A percentile compares a stretch with the other conserved stretches of the same genome.
phyloP scores from a whole-genome alignment of 1,139 yeast species.

The Pichia sp. region DNA sequence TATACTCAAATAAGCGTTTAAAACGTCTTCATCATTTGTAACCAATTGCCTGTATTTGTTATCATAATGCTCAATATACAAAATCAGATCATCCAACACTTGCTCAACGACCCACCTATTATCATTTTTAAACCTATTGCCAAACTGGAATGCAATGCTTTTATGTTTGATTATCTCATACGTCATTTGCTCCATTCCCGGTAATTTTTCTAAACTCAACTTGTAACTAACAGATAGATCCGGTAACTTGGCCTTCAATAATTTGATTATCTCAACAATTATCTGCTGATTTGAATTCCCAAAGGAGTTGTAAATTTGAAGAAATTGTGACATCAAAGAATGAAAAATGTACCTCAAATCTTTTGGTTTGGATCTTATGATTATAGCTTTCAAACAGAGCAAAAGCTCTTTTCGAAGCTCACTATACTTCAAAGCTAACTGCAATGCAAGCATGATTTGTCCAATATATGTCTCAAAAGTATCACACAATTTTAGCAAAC shows the following conservation, averaged over 20 bases:
- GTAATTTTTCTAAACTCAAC: conserved; percentile 4
- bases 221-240: conserved; percentile 5
- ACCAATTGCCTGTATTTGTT: conserved; percentile 3
- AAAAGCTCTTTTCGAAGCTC: conserved; percentile 58
- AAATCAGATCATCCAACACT: conserved; percentile 59
- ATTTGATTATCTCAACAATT: conserved; percentile 28
- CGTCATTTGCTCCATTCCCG: not conserved
- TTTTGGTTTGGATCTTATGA: conserved; percentile 39
- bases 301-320: conserved; percentile 57
- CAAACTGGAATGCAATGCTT: conserved; percentile 27
- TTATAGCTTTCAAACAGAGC: conserved; percentile 57
- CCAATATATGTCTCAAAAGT: conserved; percentile 74
- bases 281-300: conserved; percentile 37
- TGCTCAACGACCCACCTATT: conserved; percentile 75
- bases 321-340: conserved; percentile 44
- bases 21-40: conserved; percentile 6
- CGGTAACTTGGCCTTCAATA: conserved; percentile 1
- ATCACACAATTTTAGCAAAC: conserved; percentile 51
- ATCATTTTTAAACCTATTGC: conserved; percentile 52
- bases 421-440: conserved; percentile 61
- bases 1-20: conserved; percentile 1
- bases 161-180: not conserved
- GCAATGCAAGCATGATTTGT: conserved; percentile 81
- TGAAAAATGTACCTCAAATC: conserved; percentile 50
- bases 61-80: conserved; percentile 42